Evolutionary conservation across 2,329 filamentous ascomycete species (phyloP).

Genomic region (Clonostachys sp.): DNA sequence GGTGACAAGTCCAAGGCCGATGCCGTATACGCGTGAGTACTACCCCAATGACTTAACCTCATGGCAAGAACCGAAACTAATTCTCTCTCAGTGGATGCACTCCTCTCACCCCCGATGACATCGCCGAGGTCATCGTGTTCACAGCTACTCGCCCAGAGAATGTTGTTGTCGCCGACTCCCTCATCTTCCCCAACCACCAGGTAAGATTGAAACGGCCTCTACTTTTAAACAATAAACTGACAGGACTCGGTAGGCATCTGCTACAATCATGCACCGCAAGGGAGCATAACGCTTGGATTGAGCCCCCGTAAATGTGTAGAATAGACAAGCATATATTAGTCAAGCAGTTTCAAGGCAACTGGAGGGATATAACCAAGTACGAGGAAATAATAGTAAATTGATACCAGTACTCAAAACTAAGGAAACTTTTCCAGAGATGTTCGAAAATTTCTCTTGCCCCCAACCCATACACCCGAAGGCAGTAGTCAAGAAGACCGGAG

Average conservation of each 20-base stretch:
- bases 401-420: background rate
- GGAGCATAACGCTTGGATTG: background rate
- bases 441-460: slow-evolving; percentile 36
- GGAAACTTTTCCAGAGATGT: slow-evolving; percentile 15
- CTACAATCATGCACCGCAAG: slow-evolving; percentile 6
- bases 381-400: background rate
- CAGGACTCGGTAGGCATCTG: slow-evolving; percentile 1
- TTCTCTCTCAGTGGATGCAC: slow-evolving; percentile 56
- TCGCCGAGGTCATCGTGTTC: slow-evolving; percentile 88
- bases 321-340: background rate
- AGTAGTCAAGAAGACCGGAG: slow-evolving; percentile 13
- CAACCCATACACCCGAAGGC: slow-evolving; percentile 21
- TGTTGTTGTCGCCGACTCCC: slow-evolving; percentile 81
- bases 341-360: background rate
- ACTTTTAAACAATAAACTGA: background rate
- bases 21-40: slow-evolving; percentile 76
- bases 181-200: slow-evolving; percentile 88
- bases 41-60: background rate
- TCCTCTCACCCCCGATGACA: slow-evolving; percentile 83
- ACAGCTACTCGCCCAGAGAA: slow-evolving; percentile 80
- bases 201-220: slow-evolving; percentile 31
- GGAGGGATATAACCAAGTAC: background rate
- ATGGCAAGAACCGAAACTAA: slow-evolving; percentile 3
- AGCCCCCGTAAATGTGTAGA: background rate
- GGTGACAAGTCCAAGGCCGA: slow-evolving; percentile 88